Percentiles rank a stretch among this genome's conserved stretches.
phyloP scores from a whole-genome alignment of 257 asterid species.

The Sherardia arvensis region DNA sequence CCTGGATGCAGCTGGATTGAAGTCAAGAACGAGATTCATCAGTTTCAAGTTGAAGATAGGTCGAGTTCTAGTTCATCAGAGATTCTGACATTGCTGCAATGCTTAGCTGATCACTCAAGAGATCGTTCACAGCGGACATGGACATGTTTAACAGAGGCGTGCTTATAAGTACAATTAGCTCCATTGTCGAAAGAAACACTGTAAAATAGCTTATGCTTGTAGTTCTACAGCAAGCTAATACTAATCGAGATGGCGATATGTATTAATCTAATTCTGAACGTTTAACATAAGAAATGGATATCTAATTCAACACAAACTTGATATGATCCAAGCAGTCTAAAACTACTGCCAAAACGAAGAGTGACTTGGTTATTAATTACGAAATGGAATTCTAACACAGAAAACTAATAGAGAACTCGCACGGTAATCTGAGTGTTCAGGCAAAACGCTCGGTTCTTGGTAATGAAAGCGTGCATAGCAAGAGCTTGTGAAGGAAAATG shows the following conservation, averaged over 20 bases:
- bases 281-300: too few species aligned
- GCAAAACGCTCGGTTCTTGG: slow-evolving; percentile 67
- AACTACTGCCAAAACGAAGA: not conserved
- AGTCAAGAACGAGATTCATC: not conserved
- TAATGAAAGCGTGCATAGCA: slow-evolving; percentile 63
- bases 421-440: slow-evolving; percentile 55
- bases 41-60: slow-evolving; percentile 54
- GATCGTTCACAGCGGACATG: not conserved
- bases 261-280: not conserved
- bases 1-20: slow-evolving; percentile 9
- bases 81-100: slow-evolving; percentile 1
- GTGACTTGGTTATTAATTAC: not conserved
- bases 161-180: too few species aligned
- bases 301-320: not conserved
- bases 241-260: not conserved
- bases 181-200: too few species aligned
- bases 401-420: slow-evolving; percentile 50
- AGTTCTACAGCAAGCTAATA: not conserved
- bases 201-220: too few species aligned
- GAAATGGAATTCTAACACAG: not conserved
- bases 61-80: slow-evolving; percentile 22
- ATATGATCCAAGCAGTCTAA: not conserved
- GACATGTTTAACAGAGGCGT: too few species aligned
- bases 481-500: slow-evolving; percentile 54
- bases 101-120: not conserved